phyloP scores from a whole-genome alignment of 2,329 filamentous ascomycete species.

The Neofusicoccum sp. region DNA sequence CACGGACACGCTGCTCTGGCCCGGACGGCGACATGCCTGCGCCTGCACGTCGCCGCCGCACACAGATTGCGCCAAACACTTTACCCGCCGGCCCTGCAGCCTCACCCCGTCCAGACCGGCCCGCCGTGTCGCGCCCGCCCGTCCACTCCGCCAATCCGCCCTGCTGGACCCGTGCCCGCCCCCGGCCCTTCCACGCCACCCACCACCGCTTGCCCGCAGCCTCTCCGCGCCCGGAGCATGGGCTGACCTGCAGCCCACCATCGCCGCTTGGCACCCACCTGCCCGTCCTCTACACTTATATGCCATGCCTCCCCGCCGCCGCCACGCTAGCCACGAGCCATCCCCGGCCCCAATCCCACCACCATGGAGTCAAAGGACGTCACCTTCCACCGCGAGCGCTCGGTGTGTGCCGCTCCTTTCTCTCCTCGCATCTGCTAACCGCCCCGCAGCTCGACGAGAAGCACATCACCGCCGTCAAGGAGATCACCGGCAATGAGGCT shows the following conservation, averaged over 20 bases:
- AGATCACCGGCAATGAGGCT: constrained; percentile 53
- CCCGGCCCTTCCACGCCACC: not conserved
- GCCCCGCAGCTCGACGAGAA: constrained; percentile 4
- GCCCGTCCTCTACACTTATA: not conserved
- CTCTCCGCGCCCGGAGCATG: not conserved
- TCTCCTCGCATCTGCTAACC: not conserved
- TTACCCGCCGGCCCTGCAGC: not conserved
- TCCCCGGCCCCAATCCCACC: not conserved
- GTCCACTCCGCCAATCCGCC: not conserved
- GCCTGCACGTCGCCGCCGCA: not conserved
- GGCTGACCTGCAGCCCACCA: constrained; percentile 15
- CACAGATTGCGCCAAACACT: not conserved
- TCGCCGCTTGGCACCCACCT: not conserved
- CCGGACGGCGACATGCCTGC: not conserved
- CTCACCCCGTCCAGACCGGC: not conserved
- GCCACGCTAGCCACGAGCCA: not conserved
- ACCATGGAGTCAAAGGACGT: constrained; percentile 10
- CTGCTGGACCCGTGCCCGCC: not conserved
- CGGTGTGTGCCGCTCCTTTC: not conserved
- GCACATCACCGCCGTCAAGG: constrained; percentile 32
- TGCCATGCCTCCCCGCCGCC: not conserved
- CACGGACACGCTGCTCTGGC: not conserved
- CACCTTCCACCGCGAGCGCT: not conserved
- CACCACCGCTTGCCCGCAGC: too few relatives aligned
- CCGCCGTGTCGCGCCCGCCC: not conserved